These are phyloP conservation scores for Stagonosporopsis tanaceti DNA, from an alignment of 2,329 filamentous ascomycete species.

Conservation along the genomic window DNA sequence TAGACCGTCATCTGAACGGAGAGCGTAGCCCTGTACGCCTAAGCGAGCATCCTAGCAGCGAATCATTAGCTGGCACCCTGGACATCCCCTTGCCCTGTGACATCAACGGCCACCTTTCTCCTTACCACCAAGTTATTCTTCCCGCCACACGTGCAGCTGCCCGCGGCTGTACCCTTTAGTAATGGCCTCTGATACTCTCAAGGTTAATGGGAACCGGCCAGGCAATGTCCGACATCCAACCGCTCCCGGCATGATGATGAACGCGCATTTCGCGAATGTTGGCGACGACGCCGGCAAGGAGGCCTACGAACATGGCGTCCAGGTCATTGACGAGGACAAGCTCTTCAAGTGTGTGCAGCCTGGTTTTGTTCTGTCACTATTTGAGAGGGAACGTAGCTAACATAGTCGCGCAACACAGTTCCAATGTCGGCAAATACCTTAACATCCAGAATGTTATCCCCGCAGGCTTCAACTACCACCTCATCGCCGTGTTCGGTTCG, in stretches of 20 bases:
- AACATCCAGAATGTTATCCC: constrained; percentile 79
- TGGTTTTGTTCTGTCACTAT: background rate
- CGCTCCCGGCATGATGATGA: constrained; percentile 65
- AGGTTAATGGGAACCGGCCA: constrained; percentile 48
- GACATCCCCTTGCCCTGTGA: constrained; percentile 44
- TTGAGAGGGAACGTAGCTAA: constrained; percentile 29
- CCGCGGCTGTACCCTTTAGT: constrained; percentile 28
- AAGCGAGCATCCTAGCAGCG: constrained; percentile 44
- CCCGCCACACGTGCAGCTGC: constrained; percentile 39
- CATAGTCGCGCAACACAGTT: constrained; percentile 57
- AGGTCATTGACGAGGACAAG: constrained; percentile 96
- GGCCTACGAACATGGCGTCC: constrained; percentile 90
- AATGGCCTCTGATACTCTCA: constrained; percentile 43
- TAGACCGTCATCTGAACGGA: constrained; percentile 38
- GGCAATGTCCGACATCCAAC: constrained; percentile 51
- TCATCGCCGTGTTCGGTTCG: constrained; percentile 98
- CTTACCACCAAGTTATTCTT: constrained; percentile 45
- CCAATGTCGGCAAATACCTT: constrained; percentile 82
- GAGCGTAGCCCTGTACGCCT: constrained; percentile 33
- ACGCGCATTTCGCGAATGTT: constrained; percentile 80
- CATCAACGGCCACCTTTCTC: constrained; percentile 47
- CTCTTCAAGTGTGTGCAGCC: constrained; percentile 81
- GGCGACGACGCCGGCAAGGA: constrained; percentile 69
- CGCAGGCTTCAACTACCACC: constrained; percentile 97
- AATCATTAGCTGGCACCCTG: constrained; percentile 35